Base-by-base conservation (phyloP, 2,329 filamentous ascomycete genomes). In the Meredithiella fracta region DNA sequence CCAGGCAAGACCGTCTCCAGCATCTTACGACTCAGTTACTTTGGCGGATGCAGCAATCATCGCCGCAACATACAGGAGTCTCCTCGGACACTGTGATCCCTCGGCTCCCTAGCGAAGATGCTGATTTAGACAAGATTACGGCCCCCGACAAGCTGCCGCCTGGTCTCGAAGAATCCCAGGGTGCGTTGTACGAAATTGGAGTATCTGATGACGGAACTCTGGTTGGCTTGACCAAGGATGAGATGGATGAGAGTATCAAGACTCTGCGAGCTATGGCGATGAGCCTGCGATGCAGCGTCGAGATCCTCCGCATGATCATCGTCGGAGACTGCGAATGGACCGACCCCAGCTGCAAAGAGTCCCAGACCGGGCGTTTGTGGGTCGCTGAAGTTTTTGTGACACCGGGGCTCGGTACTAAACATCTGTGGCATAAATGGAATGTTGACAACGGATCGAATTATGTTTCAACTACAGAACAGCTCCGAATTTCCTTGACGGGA, bases 31-130 rank as follows among this genome's bases (percentile, higher is more conserved):
- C 92, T 0, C 92, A 98, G 67, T 74, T 98, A 23, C 72, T 98
- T 5, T 98, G 92, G 92, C 79, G 92, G 51, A 69, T 98, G 57
- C 90, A 97, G 65, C 92, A 98, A 66, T 96, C 91, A 1, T 94
- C 87, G 7, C 87, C 89, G 0, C 87, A 94, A 66, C 90, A 96
- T 69, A 81, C 86, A 1, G 86, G 86, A 6, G 85, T 85, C 23
- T 83, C 83, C 3, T 82, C 80, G 26, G 82, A 87, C 58, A 73
- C 88, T 15, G 79, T 89, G 8, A 70, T 94, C 25, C 89, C 89
- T 0, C 77, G 80, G 59, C 70, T 94, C 2, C 86, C 87, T 0
- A 81, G 90, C 55, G 75, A 77, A 38, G 69, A 64, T n/a, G 65
- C 71, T 22, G 71, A 74, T 54, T 65, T 76, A 17, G 66, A 73